Percentiles rank a stretch among this genome's conserved stretches.
These are phyloP conservation scores for Scleroderma citrinum DNA, from an alignment of 768 basidiomycete genomes.

Conservation along the genomic window DNA sequence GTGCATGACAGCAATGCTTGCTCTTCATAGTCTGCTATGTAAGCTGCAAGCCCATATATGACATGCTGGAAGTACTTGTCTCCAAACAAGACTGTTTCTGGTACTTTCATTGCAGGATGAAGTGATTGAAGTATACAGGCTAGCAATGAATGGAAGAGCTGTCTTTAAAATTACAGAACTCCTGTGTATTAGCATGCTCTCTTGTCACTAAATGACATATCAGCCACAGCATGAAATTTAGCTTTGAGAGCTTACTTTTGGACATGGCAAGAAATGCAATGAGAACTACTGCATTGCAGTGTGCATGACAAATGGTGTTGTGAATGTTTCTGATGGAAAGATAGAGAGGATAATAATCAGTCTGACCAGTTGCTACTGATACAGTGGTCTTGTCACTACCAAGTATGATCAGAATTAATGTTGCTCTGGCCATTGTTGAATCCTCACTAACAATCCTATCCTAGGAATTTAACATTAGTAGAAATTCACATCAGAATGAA, in stretches of 20 bases:
- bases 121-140: constrained; percentile 9
- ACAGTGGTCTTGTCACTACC: constrained; percentile 6
- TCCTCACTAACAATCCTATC: constrained; percentile 7
- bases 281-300: constrained; percentile 4
- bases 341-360: constrained; percentile 9
- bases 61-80: constrained; percentile 14
- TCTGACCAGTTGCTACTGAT: constrained; percentile 4
- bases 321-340: constrained; percentile 6
- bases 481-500: background rate
- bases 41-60: no score
- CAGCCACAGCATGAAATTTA: background rate
- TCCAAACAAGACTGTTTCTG: constrained; percentile 10
- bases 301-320: constrained; percentile 3
- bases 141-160: constrained; percentile 16
- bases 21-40: constrained; percentile 18
- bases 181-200: constrained; percentile 1
- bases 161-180: constrained; percentile 14
- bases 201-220: background rate
- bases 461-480: background rate
- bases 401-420: constrained; percentile 7
- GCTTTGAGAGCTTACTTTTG: constrained; percentile 17
- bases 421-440: constrained; percentile 19
- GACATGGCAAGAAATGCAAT: constrained; percentile 28
- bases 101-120: constrained; percentile 9
- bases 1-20: constrained; percentile 11